Evolutionary conservation across 169 alveolate species (phyloP).

Genomic region (Eimeria tenella): DNA sequence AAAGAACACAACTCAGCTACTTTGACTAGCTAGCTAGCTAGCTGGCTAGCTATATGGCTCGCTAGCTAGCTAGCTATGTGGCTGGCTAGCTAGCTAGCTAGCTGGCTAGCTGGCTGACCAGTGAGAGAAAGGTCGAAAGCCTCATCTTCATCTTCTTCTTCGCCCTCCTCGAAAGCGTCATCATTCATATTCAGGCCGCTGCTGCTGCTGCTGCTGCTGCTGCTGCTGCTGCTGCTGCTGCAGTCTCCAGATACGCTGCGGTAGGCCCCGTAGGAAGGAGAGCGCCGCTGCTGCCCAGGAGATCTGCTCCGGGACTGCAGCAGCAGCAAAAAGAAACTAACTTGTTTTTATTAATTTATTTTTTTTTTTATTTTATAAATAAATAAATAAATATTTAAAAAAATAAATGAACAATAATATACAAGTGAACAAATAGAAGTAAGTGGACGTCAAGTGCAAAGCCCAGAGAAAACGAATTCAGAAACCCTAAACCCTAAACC

Average conservation of each 20-base stretch:
- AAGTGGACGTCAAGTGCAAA: neutral
- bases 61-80: too few species aligned
- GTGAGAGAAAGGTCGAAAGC: constrained; percentile 10
- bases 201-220: too few species aligned
- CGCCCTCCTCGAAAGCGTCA: neutral
- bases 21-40: too few species aligned
- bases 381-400: too few species aligned
- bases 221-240: neutral
- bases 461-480: neutral
- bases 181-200: too few species aligned
- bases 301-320: constrained; percentile 22
- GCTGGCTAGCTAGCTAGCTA: too few species aligned
- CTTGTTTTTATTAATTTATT: too few species aligned
- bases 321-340: neutral
- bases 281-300: constrained; percentile 3
- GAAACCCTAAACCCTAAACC: neutral
- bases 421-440: neutral
- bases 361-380: too few species aligned
- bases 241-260: neutral
- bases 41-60: too few species aligned
- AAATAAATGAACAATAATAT: too few species aligned
- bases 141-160: constrained; percentile 1
- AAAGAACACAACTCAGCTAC: too few species aligned
- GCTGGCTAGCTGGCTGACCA: neutral
- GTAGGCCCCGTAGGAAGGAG: constrained; percentile 23